phyloP scores from a whole-genome alignment of 495 filamentous ascomycete genomes.

The Xylaria scruposa region DNA sequence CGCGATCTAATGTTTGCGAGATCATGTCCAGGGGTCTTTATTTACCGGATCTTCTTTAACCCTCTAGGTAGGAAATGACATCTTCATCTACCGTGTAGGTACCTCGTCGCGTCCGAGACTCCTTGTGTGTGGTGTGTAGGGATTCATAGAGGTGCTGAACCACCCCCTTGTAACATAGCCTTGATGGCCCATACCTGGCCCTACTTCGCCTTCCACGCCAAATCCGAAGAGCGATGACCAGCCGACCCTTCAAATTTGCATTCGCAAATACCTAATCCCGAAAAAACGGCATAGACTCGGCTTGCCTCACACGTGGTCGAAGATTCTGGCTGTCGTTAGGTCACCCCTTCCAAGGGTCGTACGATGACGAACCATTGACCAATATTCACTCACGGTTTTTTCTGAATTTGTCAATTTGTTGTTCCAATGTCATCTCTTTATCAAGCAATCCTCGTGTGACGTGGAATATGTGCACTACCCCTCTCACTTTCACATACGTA shows the following conservation, averaged over 20 bases:
- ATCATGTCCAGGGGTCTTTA: neutral
- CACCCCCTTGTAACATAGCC: neutral
- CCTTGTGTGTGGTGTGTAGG: neutral
- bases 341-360: conserved; percentile 7
- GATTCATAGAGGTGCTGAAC: neutral
- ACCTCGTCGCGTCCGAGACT: too few species aligned
- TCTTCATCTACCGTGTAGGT: neutral
- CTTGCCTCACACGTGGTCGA: conserved; percentile 4
- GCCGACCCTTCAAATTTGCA: neutral
- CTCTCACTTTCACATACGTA: neutral
- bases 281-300: conserved; percentile 21
- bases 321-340: conserved; percentile 11
- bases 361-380: conserved; percentile 8
- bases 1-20: neutral
- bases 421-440: conserved; percentile 3
- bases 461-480: neutral
- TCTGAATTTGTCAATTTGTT: conserved; percentile 5
- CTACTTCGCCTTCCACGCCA: neutral
- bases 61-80: neutral
- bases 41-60: conserved; percentile 5
- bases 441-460: conserved; percentile 10
- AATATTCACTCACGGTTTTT: neutral
- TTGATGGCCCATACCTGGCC: neutral
- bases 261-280: conserved; percentile 1
- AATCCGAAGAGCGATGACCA: conserved; percentile 22